Evolutionary conservation across 2,329 filamentous ascomycete genomes (phyloP), one percentile per base, ranked within the genome.

Genomic region (Acephala macrosclerotiorum): DNA sequence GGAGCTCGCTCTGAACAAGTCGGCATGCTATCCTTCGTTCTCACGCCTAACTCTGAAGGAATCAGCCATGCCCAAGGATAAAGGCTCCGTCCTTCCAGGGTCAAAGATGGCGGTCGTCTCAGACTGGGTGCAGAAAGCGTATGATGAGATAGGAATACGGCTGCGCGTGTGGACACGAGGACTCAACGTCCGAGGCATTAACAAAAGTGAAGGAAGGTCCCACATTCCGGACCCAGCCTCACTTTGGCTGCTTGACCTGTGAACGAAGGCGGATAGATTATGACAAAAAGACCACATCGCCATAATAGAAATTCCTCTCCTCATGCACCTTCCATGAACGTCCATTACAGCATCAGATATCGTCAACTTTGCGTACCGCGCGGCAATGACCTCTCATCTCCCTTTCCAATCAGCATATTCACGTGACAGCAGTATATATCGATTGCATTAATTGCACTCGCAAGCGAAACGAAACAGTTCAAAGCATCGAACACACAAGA

Each of bases 391-490:
- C 25, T 16, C 49, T n/a, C 3, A 3, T 6, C 26, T 18, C 26
- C 47, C 25, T 18, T 16, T 26, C n/a, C 22, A 8, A 29, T 26
- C 9, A 3, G n/a, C n/a, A 20, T 22, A 53, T 8, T 33, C 49
- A 53, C 49, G 49, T 53, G 49, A 53, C 26, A 33, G 14, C 9
- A 49, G 20, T 25, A 49, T 42, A 42, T 42, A 42, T 49, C 45
- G n/a, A 20, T n/a, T 49, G 20, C 7, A 49, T 49, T 49, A n/a
- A 49, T 49, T n/a, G 20, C n/a, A 22, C n/a, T 49, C 6, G 45
- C n/a, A 49, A 22, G 9, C n/a, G 45, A 49, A 49, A 22, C 14
- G 45, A 49, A 14, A n/a, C 45, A 49, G 45, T 49, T 22, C 45
- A 22, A 49, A 49, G 45, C n/a, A 49, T 20, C 8, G 11, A 22